Percentiles rank a stretch among this genome's conserved stretches.
These are phyloP conservation scores for Aspergillus caelatus DNA, from an alignment of 2,329 filamentous ascomycete genomes.

Conservation along the genomic window DNA sequence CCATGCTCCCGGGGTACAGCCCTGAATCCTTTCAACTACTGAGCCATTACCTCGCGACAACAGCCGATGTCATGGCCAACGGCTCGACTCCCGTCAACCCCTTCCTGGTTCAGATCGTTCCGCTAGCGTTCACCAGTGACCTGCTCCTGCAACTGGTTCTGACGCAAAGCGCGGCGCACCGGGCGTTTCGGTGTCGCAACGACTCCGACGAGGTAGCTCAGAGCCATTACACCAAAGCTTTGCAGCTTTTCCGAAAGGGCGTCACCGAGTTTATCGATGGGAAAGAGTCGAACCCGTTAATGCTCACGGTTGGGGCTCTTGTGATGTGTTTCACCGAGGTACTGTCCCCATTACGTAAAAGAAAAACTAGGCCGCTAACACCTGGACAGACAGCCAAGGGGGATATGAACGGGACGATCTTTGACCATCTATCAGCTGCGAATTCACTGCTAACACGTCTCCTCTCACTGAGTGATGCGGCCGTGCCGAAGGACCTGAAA, in stretches of 20 bases:
- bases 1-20: slow-evolving; percentile 33
- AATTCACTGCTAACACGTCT: slow-evolving; percentile 46
- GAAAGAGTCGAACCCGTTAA: slow-evolving; percentile 37
- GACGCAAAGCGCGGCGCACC: slow-evolving; percentile 43
- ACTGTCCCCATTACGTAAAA: slow-evolving; percentile 3
- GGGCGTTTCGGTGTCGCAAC: slow-evolving; percentile 32
- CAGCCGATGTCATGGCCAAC: slow-evolving; percentile 53
- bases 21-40: slow-evolving; percentile 42
- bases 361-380: slow-evolving; percentile 16
- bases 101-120: slow-evolving; percentile 51
- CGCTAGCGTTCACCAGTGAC: slow-evolving; percentile 50
- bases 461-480: slow-evolving; percentile 34
- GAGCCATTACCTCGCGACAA: slow-evolving; percentile 50
- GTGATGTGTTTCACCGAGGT: slow-evolving; percentile 55
- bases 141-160: slow-evolving; percentile 52
- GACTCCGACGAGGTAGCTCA: slow-evolving; percentile 34
- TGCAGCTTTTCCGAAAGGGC: slow-evolving; percentile 31
- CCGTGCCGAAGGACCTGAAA: slow-evolving; percentile 42
- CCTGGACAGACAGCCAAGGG: slow-evolving; percentile 43
- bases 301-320: slow-evolving; percentile 49
- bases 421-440: slow-evolving; percentile 51
- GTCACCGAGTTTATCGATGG: slow-evolving; percentile 36
- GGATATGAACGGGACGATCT: slow-evolving; percentile 50
- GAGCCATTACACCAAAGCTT: slow-evolving; percentile 33
- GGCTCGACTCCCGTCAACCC: slow-evolving; percentile 52